Base-by-base conservation (phyloP, 768 basidiomycete genomes). In the Panaeolus cyanescens region DNA sequence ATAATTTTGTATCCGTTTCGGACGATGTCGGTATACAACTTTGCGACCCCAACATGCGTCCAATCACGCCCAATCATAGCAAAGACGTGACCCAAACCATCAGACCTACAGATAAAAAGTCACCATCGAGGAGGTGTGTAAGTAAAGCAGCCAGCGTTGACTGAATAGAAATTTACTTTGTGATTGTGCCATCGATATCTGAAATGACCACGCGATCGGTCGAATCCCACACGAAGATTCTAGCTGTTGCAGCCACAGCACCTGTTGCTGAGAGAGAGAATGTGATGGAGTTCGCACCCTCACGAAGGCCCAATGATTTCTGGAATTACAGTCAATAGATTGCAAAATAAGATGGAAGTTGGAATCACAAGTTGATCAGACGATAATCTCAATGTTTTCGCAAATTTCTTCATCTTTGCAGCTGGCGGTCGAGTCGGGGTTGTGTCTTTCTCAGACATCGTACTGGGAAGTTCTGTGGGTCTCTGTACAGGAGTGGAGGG, bases 171-270 rank as follows among this genome's bases (percentile, higher is more conserved):
- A 69, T 85, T 22, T 65, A 96, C 95, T 98, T 99, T 8, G 97
- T 99, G 70, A 99, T 99, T 1, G 96, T 99, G 5, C 97, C 97
- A 70, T 99, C 97, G 62, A 99, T 99, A 70, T 99, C 97, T 39
- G 95, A 97, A 37, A 99, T 87, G 25, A 99, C 92, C 20, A 99
- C 86, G 2, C 84, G 82, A 69, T 97, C 95, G 2, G 88, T 88
- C n/a, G 88, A 85, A 60, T 98, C 93, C 96, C 95, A 99, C 22
- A 99, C 82, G 66, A 99, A 99, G 62, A 99, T 92, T 4, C 95
- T 84, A 19, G 97, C 93, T 2, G 95, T 89, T 61, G 95, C 96
- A 3, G 91, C 93, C 1, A 92, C 85, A 1, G 82, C 83, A 4
- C 93, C 92, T 1, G 92, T 88, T 3, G 91, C 84, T 12, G 93